phyloP scores from a whole-genome alignment of 352 stramenopile genomes.

The Phytophthora brassicae region DNA sequence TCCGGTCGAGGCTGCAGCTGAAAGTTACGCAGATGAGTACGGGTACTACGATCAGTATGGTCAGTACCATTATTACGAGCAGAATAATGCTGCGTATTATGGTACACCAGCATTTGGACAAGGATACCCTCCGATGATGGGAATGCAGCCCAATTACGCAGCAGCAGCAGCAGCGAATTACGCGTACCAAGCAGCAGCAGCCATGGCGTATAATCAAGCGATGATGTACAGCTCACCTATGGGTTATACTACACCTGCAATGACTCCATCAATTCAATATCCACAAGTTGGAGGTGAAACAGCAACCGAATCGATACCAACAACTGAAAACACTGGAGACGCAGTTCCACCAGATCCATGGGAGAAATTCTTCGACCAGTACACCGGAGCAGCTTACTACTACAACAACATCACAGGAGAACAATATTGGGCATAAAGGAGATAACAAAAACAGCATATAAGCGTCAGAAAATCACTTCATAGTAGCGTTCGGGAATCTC shows the following conservation, averaged over 20 bases:
- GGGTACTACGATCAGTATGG: constrained; percentile 82
- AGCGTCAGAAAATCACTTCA: constrained; percentile 5
- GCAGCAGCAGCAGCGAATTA: constrained; percentile 45
- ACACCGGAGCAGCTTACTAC: constrained; percentile 83
- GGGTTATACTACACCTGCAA: constrained; percentile 34
- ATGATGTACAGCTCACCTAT: constrained; percentile 51
- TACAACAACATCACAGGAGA: constrained; percentile 90
- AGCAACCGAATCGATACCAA: background rate
- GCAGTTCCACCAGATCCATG: constrained; percentile 63
- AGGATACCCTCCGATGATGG: constrained; percentile 23
- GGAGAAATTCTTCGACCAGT: constrained; percentile 89
- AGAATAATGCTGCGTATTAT: constrained; percentile 42
- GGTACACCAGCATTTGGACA: constrained; percentile 22
- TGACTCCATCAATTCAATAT: constrained; percentile 21
- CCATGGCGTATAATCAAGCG: constrained; percentile 51
- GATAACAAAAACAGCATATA: constrained; percentile 5
- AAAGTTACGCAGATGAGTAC: constrained; percentile 70
- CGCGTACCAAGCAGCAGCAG: constrained; percentile 59
- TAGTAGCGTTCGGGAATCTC: constrained; percentile 2
- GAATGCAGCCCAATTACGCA: constrained; percentile 58
- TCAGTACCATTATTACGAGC: constrained; percentile 85
- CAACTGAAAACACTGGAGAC: constrained; percentile 9
- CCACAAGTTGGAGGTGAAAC: constrained; percentile 3
- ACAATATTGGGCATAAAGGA: constrained; percentile 70
- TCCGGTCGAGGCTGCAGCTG: constrained; percentile 12